Base-by-base conservation (phyloP, 139 green algal species). In the Marvania coccoides region DNA sequence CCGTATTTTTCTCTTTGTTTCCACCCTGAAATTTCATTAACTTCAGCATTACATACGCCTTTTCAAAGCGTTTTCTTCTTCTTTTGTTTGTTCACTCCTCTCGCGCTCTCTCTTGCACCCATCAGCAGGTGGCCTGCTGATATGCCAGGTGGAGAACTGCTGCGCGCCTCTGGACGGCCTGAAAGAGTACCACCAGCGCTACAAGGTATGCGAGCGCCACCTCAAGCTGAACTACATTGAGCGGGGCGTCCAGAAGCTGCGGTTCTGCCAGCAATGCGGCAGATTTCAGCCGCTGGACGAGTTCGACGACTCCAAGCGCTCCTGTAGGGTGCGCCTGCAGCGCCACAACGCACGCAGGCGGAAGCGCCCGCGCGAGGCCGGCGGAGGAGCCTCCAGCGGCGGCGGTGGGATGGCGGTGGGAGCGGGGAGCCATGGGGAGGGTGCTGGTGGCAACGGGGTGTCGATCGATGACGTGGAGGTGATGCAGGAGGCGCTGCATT, bases 211-310 rank as follows among this genome's bases (percentile, higher is more conserved):
- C 36, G 63, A 73, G 42, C 24, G 33, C 9, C 71, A 78, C 54
- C 35, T 73, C 7, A 73, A 69, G 67, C 46, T 40, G 1, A 54
- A 71, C 23, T 76, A 29, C 60, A 73, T 82, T 39, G 35, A 77
- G 3, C 14, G 56, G 15, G 61, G 82, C 38, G 70, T 58, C 29
- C 19, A 40, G 30, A 61, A 70, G 28, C 77, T 90, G 75, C 82
- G 86, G 47, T 93, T 95, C 79, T 93, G 89, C 74, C 86, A 94
- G 77, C 88, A 95, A 83, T 95, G 89, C 64, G 87, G 89, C 7
- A 80, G 88, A 53, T 96, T 96, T 71, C 91, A 97, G 51, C 77
- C 87, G 28, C 75, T 97, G 28, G 66, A 63, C 0, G 85, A 90
- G 14, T 97, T 97, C 71, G 91, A 97, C 59, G 89, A 80, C 23